Evolutionary conservation across 2,329 filamentous ascomycete genomes (phyloP), one percentile per base, ranked within the genome.

Genomic region (Thielaviopsis populi): DNA sequence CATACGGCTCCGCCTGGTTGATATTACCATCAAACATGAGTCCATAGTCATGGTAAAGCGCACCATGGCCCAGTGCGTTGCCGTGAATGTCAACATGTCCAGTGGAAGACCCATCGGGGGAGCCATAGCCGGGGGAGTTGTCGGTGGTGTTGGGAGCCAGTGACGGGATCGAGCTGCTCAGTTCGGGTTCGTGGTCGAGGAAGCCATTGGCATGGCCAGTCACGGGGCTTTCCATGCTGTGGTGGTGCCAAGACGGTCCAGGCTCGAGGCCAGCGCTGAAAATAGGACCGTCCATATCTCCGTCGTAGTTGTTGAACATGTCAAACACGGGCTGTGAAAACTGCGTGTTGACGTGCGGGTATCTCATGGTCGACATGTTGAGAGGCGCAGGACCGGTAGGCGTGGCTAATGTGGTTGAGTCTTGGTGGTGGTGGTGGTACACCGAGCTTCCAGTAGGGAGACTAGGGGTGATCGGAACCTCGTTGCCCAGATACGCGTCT

Each of bases 281-380:
- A 33, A 54, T 54, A 4, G 50, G 50, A 17, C 50, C 50, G 13
- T 61, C 43, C 59, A 61, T 61, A 17, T 61, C 42, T 17, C 59
- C 41, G 11, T 61, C 59, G 27, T 61, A 61, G 15, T 27, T 46
- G 22, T 17, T 33, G 6, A 54, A 54, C 50, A 54, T 54, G 50
- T 54, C 50, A 33, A 54, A 54, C 50, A 54, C 50, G 50, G 50
- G 50, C 27, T 54, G 50, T 22, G 50, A 19, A 4, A 54, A 33
- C 27, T 54, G 50, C 13, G 50, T 54, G 50, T 54, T 54, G 50
- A 54, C 50, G 27, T 54, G 42, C 1, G 77, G 74, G 66, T 80
- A 81, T 65, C 78, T 77, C 66, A 83, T 78, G 50, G 71, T 72
- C n/a, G 82, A 81, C 15, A 86, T 74, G 68, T 86, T 83, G 19